Evolutionary conservation across 345 rosid genomes (phyloP).

Genomic region (Pseudoturritis turrita): DNA sequence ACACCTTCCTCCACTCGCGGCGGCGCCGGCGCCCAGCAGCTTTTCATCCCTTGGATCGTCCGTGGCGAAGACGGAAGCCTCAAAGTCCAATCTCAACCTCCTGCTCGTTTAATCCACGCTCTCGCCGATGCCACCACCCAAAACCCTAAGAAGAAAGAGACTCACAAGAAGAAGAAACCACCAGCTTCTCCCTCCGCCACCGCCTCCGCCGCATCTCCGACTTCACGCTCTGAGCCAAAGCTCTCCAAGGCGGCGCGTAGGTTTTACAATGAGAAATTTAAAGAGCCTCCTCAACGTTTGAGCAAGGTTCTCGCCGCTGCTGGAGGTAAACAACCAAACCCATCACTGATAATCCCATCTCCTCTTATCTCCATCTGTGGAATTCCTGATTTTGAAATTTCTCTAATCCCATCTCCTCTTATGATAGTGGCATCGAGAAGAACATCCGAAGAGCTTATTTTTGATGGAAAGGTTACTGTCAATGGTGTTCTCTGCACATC

Average conservation of each 20-base stretch:
- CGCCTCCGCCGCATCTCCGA: background rate
- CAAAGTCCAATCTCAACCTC: constrained; percentile 69
- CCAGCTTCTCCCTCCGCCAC: background rate
- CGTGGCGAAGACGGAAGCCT: constrained; percentile 89
- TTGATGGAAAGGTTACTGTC: constrained; percentile 82
- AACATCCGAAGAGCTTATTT: constrained; percentile 78
- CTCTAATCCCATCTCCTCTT: no score
- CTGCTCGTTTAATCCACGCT: constrained; percentile 49
- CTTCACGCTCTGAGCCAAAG: constrained; percentile 27
- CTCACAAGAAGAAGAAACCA: constrained; percentile 33
- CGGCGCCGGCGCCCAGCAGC: constrained; percentile 30
- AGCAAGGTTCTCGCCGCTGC: constrained; percentile 93
- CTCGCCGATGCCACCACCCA: constrained; percentile 67
- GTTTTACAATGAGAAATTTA: constrained; percentile 74
- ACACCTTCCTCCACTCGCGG: constrained; percentile 32
- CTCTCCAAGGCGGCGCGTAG: constrained; percentile 84
- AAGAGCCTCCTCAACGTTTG: constrained; percentile 68
- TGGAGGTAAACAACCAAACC: constrained; percentile 54
- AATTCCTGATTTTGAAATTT: background rate
- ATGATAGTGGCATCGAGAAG: constrained; percentile 84
- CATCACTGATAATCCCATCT: background rate
- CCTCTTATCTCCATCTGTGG: background rate
- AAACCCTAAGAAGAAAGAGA: constrained; percentile 45
- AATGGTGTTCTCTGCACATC: constrained; percentile 74
- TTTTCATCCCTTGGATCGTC: constrained; percentile 85